phyloP scores from a whole-genome alignment of 2,329 filamentous ascomycete species.

The Cercospora beticola region DNA sequence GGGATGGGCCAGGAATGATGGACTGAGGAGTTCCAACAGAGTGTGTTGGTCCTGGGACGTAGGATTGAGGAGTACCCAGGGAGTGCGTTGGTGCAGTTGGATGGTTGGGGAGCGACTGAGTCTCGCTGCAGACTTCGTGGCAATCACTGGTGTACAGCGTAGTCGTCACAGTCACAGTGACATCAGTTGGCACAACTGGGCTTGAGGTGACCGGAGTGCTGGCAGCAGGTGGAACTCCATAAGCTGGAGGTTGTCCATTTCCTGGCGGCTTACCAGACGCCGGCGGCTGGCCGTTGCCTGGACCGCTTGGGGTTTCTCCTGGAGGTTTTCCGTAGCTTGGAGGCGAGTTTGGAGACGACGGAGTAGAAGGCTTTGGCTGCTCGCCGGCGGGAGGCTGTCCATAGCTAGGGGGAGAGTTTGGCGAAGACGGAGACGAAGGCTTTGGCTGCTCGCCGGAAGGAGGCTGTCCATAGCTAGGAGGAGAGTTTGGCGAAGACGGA shows the following conservation, averaged over 20 bases:
- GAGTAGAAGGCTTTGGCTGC: too few species aligned
- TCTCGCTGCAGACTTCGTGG: neutral
- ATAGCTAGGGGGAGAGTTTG: neutral
- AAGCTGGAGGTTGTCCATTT: neutral
- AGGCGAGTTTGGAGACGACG: too few species aligned
- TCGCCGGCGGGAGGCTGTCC: too few species aligned
- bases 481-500: neutral
- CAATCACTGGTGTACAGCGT: neutral
- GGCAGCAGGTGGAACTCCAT: neutral
- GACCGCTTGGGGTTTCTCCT: neutral
- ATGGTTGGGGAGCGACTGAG: neutral
- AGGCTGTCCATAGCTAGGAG: neutral
- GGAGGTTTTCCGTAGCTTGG: neutral
- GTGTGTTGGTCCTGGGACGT: neutral
- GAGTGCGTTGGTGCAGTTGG: neutral
- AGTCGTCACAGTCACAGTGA: conserved; percentile 9
- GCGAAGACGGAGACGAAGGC: neutral
- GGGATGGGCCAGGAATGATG: neutral
- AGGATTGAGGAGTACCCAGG: neutral
- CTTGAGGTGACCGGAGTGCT: neutral
- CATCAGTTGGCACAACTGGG: conserved; percentile 6
- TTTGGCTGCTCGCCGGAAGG: neutral
- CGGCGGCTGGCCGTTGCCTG: neutral
- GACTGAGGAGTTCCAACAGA: neutral
- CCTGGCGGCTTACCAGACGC: neutral